A percentile compares a stretch with the other conserved stretches of the same genome.
Evolutionary conservation across 2,329 filamentous ascomycete species (phyloP).

Genomic region (Cercospora zeina): DNA sequence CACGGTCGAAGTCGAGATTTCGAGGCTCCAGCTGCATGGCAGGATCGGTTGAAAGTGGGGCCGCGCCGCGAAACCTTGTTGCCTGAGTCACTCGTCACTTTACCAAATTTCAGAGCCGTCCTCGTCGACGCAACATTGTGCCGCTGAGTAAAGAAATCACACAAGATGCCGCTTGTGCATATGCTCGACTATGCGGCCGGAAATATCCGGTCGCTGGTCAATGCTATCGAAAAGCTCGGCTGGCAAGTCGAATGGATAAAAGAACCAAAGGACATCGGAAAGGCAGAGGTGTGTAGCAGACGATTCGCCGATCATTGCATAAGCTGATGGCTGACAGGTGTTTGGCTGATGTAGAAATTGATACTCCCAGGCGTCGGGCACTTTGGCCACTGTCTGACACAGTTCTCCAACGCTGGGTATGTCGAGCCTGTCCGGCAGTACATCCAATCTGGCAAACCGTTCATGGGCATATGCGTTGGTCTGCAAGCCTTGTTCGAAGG

Average conservation of each 20-base stretch:
- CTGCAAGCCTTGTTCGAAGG: slow-evolving; percentile 86
- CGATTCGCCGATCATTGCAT: background rate
- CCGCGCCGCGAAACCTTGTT: slow-evolving; percentile 5
- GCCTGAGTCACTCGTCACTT: slow-evolving; percentile 12
- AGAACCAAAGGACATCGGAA: slow-evolving; percentile 76
- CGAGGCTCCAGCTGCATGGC: slow-evolving; percentile 1
- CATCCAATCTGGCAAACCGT: slow-evolving; percentile 88
- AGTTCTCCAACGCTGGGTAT: slow-evolving; percentile 79
- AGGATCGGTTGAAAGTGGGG: background rate
- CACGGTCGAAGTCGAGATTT: slow-evolving; percentile 12
- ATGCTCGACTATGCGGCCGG: slow-evolving; percentile 90
- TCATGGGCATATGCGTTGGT: slow-evolving; percentile 97
- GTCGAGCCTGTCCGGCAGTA: slow-evolving; percentile 78
- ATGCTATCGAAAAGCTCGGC: slow-evolving; percentile 94
- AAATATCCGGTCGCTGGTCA: slow-evolving; percentile 92
- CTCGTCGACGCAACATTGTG: background rate
- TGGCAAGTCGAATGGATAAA: slow-evolving; percentile 92
- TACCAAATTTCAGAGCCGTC: background rate
- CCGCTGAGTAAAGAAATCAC: background rate
- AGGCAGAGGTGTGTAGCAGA: slow-evolving; percentile 67
- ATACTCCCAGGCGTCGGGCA: slow-evolving; percentile 96
- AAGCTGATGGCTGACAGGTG: slow-evolving; percentile 40
- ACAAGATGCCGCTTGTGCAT: slow-evolving; percentile 71
- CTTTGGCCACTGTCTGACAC: slow-evolving; percentile 91
- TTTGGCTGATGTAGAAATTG: slow-evolving; percentile 63